phyloP scores from a whole-genome alignment of 176 grass and related monocot genomes.

The Calamus simplicifolius region DNA sequence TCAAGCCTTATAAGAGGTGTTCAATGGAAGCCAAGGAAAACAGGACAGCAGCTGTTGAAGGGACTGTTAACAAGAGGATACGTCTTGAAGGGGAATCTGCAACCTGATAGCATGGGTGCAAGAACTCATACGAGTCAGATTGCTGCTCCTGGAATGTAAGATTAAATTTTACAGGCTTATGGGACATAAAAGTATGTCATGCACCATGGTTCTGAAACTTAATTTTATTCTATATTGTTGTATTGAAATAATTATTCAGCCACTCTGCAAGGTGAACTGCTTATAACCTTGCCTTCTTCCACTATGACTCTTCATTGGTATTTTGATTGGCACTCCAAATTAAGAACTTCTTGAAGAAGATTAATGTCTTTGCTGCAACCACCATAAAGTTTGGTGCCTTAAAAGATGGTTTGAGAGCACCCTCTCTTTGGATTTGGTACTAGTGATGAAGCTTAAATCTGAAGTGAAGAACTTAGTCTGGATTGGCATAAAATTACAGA shows the following conservation, averaged over 20 bases:
- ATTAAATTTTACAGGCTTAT: no score
- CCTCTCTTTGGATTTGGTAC: no score
- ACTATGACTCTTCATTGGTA: neutral
- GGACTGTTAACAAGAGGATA: slow-evolving; percentile 64
- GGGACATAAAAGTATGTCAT: no score
- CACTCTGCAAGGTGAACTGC: slow-evolving; percentile 20
- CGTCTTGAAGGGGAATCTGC: slow-evolving; percentile 69
- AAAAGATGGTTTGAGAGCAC: no score
- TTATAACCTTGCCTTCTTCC: neutral
- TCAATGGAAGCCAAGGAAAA: slow-evolving; percentile 76
- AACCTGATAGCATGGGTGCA: slow-evolving; percentile 8
- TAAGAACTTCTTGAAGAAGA: neutral
- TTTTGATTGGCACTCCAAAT: neutral
- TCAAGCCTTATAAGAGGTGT: slow-evolving; percentile 94
- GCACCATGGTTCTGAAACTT: no score
- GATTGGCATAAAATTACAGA: no score
- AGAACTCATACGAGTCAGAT: no score
- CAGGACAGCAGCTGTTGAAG: slow-evolving; percentile 38
- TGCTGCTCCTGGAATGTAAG: no score
- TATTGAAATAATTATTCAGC: slow-evolving; percentile 11
- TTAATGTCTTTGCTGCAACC: neutral
- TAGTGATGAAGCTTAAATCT: no score
- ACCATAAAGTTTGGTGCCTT: neutral
- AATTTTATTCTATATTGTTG: no score
- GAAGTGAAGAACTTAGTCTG: no score